phyloP scores from a whole-genome alignment of 2,329 filamentous ascomycete genomes.

The Verticillium nonalfalfae region DNA sequence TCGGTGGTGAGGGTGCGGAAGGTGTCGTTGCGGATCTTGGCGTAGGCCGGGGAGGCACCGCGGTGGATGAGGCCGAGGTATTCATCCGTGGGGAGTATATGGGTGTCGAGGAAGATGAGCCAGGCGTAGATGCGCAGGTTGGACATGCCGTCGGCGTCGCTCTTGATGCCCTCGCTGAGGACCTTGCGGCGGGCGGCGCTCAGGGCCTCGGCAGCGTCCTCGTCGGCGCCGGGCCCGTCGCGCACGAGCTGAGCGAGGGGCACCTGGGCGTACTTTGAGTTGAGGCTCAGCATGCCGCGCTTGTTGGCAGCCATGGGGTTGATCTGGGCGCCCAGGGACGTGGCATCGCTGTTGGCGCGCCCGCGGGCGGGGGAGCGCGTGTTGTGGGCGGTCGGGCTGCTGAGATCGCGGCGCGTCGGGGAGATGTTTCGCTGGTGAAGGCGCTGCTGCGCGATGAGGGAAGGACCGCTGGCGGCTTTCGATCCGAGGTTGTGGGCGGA shows the following conservation, averaged over 20 bases:
- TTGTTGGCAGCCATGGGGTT: constrained; percentile 25
- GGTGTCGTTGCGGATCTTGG: constrained; percentile 97
- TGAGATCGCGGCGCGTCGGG: constrained; percentile 10
- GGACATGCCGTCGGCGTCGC: constrained; percentile 81
- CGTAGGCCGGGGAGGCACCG: constrained; percentile 87
- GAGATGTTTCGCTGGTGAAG: constrained; percentile 31
- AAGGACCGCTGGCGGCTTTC: constrained; percentile 41
- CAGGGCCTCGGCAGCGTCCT: constrained; percentile 59
- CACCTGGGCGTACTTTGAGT: constrained; percentile 42
- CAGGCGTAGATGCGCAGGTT: constrained; percentile 91
- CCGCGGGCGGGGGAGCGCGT: constrained; percentile 43
- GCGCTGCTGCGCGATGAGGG: constrained; percentile 59
- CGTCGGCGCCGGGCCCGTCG: constrained; percentile 67
- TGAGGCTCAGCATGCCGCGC: constrained; percentile 23
- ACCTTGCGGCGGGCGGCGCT: constrained; percentile 69
- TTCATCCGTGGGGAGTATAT: constrained; percentile 75
- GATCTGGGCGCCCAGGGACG: constrained; percentile 32
- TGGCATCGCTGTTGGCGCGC: constrained; percentile 69
- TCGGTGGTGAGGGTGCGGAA: constrained; percentile 96
- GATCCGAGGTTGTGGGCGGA: constrained; percentile 66
- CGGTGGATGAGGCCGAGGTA: constrained; percentile 90
- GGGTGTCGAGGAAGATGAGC: constrained; percentile 86
- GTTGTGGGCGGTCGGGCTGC: constrained; percentile 13
- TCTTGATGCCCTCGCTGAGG: constrained; percentile 68
- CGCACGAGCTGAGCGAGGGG: constrained; percentile 71